Percentiles rank a stretch among this genome's conserved stretches.
Evolutionary conservation across 1,284 basidiomycete genomes (phyloP).

Genomic region (Boletus semigastroideus): DNA sequence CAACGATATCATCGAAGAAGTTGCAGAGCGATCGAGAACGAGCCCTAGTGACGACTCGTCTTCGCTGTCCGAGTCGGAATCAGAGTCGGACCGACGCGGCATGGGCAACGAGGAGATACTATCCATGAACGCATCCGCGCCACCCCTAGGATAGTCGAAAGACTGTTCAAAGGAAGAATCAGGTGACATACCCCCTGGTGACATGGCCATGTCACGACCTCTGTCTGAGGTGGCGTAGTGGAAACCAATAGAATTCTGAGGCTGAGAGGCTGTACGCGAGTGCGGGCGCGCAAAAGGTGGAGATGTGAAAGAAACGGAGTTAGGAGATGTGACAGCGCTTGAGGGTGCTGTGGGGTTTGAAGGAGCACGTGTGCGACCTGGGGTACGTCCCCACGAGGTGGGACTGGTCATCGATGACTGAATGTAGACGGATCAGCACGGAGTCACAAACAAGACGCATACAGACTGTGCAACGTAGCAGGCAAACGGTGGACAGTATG

Average conservation of each 20-base stretch:
- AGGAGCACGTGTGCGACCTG: conserved; percentile 54
- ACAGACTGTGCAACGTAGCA: background rate
- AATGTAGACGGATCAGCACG: conserved; percentile 7
- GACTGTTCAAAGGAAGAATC: conserved; percentile 40
- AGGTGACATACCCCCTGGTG: conserved; percentile 37
- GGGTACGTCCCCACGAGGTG: conserved; percentile 41
- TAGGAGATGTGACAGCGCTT: conserved; percentile 32
- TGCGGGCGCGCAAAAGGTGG: conserved; percentile 51
- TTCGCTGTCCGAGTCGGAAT: conserved; percentile 50
- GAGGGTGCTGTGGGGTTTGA: conserved; percentile 66
- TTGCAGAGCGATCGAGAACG: conserved; percentile 54
- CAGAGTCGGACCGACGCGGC: conserved; percentile 37
- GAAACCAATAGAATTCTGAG: conserved; percentile 38
- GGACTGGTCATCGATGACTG: conserved; percentile 39
- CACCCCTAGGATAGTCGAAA: conserved; percentile 33
- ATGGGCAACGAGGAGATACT: conserved; percentile 42
- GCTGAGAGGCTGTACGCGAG: conserved; percentile 57
- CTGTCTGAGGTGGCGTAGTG: conserved; percentile 30
- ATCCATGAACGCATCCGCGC: conserved; percentile 27
- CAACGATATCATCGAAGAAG: conserved; percentile 61
- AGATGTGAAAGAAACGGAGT: conserved; percentile 36
- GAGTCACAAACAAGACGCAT: conserved; percentile 6
- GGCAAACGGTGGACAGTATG: conserved; percentile 15
- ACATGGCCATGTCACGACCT: conserved; percentile 34
- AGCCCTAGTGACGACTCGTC: conserved; percentile 55